Conservation (phyloP, 495 filamentous ascomycete species). For the Aspergillus panamensis region DNA sequence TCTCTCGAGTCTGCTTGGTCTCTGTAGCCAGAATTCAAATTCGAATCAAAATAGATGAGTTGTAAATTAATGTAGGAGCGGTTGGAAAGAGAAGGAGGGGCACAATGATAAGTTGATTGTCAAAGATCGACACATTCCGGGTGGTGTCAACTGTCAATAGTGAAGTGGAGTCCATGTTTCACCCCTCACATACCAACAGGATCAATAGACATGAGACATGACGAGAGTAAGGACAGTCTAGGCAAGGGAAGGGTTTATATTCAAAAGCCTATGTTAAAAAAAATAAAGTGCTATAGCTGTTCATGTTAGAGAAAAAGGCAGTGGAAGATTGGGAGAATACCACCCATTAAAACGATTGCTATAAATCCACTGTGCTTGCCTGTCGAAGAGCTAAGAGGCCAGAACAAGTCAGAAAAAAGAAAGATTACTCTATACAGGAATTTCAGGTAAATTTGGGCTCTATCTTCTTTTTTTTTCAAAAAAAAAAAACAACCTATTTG, state of each 20-base stretch:
- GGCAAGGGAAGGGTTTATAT: neutral
- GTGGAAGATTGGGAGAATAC: no score
- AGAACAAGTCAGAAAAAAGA: no score
- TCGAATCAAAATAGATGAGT: neutral
- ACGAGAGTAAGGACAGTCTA: neutral
- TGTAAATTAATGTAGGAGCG: neutral
- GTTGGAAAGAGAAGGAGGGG: neutral
- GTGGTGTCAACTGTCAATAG: neutral
- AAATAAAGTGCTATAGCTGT: neutral
- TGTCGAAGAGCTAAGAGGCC: no score
- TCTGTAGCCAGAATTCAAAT: neutral
- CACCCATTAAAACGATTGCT: no score
- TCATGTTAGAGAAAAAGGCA: neutral
- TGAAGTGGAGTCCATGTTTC: conserved; percentile 2
- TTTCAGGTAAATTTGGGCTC: no score
- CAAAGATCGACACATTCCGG: neutral
- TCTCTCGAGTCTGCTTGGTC: neutral
- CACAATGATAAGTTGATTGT: neutral
- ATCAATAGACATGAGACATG: neutral
- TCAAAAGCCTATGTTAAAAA: no score
- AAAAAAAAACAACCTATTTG: no score
- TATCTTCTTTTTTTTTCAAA: no score
- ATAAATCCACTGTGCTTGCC: no score
- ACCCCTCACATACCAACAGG: neutral
- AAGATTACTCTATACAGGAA: no score